Percentiles rank a stretch among this genome's conserved stretches.
phyloP scores from a whole-genome alignment of 805 yeast genomes.

The Schizosaccharomyces pombe region DNA sequence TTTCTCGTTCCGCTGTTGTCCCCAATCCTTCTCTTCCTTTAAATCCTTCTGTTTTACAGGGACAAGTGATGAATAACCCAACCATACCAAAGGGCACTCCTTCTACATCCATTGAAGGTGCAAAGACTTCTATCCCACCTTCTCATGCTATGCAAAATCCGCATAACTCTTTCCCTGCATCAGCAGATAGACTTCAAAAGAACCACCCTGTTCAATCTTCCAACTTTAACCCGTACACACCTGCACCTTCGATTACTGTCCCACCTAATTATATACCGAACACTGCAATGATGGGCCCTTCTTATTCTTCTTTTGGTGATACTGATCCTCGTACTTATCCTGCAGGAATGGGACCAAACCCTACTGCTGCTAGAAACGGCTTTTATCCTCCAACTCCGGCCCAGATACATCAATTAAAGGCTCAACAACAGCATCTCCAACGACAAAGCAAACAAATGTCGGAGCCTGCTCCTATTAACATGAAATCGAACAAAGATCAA shows the following conservation, averaged over 20 bases:
- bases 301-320: neutral
- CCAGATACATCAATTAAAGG: constrained; percentile 9
- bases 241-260: neutral
- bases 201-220: no score
- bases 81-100: neutral
- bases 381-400: constrained; percentile 6
- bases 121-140: neutral
- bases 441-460: constrained; percentile 8
- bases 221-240: no score
- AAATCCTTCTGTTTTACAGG: neutral
- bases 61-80: neutral
- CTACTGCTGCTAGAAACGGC: neutral
- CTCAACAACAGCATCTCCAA: constrained; percentile 8
- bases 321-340: neutral
- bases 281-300: neutral
- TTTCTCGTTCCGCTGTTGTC: neutral
- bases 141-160: neutral
- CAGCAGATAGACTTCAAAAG: no score
- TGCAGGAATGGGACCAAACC: neutral
- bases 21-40: neutral
- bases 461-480: neutral
- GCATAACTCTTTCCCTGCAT: no score
- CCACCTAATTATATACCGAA: neutral
- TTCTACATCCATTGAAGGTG: neutral
- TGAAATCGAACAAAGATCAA: neutral